Evolutionary conservation across 495 filamentous ascomycete species (phyloP).

Genomic region (Aspergillus ellipticus): DNA sequence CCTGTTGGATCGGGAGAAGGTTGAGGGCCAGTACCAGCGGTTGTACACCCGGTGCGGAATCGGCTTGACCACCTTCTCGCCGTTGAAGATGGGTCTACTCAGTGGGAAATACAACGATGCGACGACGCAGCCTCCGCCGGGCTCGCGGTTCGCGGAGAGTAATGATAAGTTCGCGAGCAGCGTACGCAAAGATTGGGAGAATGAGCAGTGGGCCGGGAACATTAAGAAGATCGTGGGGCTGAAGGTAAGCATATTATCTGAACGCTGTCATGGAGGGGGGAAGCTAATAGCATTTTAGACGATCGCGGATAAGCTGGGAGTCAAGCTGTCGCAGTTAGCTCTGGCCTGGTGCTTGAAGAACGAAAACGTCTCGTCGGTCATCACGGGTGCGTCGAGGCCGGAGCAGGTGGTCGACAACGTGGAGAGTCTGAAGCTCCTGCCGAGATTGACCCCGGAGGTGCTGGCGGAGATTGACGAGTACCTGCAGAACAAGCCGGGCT

Average conservation of each 20-base stretch:
- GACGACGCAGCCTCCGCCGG: constrained; percentile 28
- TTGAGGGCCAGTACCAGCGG: constrained; percentile 71
- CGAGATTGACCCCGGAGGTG: constrained; percentile 63
- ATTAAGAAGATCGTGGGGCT: constrained; percentile 25
- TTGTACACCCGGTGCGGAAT: constrained; percentile 62
- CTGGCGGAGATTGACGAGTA: constrained; percentile 67
- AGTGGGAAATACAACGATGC: constrained; percentile 79
- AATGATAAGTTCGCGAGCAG: constrained; percentile 31
- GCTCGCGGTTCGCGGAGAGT: constrained; percentile 38
- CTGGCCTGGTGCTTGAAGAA: constrained; percentile 81
- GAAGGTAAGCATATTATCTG: constrained; percentile 12
- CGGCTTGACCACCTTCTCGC: constrained; percentile 71
- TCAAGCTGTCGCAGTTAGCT: constrained; percentile 62
- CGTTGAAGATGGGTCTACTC: constrained; percentile 67
- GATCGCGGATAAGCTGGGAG: constrained; percentile 63
- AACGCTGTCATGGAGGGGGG: background rate
- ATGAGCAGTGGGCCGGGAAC: constrained; percentile 20
- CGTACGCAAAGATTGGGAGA: constrained; percentile 27
- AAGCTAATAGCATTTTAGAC: constrained; percentile 32
- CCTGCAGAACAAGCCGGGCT: constrained; percentile 59
- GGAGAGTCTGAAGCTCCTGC: constrained; percentile 55
- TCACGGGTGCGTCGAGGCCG: constrained; percentile 69
- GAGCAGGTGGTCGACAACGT: constrained; percentile 74
- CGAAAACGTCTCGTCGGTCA: constrained; percentile 66
- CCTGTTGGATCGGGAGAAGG: constrained; percentile 64